A percentile compares a stretch with the other conserved stretches of the same genome.
These are phyloP conservation scores for Westerdykella ornata DNA, from an alignment of 2,329 filamentous ascomycete species.

Conservation along the genomic window DNA sequence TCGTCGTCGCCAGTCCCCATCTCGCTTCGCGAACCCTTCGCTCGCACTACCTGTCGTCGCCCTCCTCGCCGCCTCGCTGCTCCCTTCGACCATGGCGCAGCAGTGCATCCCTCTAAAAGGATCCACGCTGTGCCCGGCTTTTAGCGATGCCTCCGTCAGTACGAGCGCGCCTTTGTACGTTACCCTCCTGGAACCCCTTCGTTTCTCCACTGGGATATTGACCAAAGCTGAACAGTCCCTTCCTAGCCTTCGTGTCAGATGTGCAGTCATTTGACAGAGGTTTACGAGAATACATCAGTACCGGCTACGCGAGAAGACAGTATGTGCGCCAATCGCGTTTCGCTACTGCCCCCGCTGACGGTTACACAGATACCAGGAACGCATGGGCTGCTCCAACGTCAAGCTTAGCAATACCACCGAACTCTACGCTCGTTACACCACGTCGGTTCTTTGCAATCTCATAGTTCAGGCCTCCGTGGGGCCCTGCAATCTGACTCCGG, in stretches of 20 bases:
- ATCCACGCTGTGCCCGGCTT: slow-evolving; percentile 66
- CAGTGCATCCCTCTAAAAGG: slow-evolving; percentile 61
- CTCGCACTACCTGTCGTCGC: slow-evolving; percentile 14
- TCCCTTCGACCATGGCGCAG: slow-evolving; percentile 34
- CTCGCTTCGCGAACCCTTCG: slow-evolving; percentile 10
- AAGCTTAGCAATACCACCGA: slow-evolving; percentile 71
- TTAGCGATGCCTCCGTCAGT: slow-evolving; percentile 64
- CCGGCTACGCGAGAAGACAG: slow-evolving; percentile 70
- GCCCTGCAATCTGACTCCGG: slow-evolving; percentile 59
- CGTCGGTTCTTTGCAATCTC: slow-evolving; percentile 84
- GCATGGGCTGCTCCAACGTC: slow-evolving; percentile 73
- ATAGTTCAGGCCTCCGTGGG: slow-evolving; percentile 82
- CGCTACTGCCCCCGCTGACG: slow-evolving; percentile 24
- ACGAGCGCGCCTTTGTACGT: slow-evolving; percentile 59
- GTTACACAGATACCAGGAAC: slow-evolving; percentile 62
- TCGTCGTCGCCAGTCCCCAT: slow-evolving; percentile 19
- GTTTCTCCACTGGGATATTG: slow-evolving; percentile 13
- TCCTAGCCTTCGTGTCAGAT: slow-evolving; percentile 74
- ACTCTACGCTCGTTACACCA: slow-evolving; percentile 90
- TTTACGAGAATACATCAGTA: slow-evolving; percentile 65
- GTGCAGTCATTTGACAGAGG: slow-evolving; percentile 69
- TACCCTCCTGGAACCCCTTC: neutral
- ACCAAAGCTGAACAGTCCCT: slow-evolving; percentile 55
- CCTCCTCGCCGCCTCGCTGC: slow-evolving; percentile 23
- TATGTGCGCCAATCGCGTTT: slow-evolving; percentile 42